A percentile compares a stretch with the other conserved stretches of the same genome.
These are phyloP conservation scores for Carallia brachiata DNA, from an alignment of 345 rosid genomes.

Conservation along the genomic window DNA sequence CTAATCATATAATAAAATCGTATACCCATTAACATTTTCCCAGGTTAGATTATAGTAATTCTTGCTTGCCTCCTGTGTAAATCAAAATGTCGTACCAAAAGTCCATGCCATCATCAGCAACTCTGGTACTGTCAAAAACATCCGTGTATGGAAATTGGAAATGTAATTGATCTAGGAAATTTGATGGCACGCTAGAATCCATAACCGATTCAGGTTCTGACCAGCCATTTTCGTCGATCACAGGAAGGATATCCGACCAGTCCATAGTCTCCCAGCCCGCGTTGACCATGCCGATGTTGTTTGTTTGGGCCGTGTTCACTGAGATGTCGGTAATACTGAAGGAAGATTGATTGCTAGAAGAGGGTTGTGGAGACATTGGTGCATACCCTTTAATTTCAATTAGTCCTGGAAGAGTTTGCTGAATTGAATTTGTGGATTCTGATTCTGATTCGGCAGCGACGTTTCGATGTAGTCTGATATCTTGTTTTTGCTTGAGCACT, in stretches of 20 bases:
- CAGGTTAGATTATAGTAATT: constrained; percentile 17
- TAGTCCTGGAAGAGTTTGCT: neutral
- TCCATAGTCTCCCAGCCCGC: constrained; percentile 12
- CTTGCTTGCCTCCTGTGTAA: constrained; percentile 39
- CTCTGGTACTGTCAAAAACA: constrained; percentile 11
- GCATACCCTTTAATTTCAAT: neutral
- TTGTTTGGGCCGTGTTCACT: constrained; percentile 20
- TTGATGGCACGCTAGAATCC: constrained; percentile 15
- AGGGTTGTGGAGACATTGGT: constrained; percentile 46
- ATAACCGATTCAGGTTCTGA: constrained; percentile 29
- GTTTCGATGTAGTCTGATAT: constrained; percentile 21
- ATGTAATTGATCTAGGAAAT: constrained; percentile 26
- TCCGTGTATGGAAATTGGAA: constrained; percentile 24
- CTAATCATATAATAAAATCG: too few species aligned
- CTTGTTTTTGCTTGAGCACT: constrained; percentile 36
- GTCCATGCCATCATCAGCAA: constrained; percentile 39
- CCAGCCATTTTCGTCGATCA: constrained; percentile 71
- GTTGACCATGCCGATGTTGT: constrained; percentile 13
- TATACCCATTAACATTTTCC: too few species aligned
- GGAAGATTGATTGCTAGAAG: constrained; percentile 51
- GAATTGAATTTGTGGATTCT: constrained; percentile 17
- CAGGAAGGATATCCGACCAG: constrained; percentile 37
- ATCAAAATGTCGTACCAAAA: constrained; percentile 69
- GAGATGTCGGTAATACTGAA: constrained; percentile 20
- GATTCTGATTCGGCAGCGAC: constrained; percentile 12